Base-by-base conservation (phyloP, 1,139 yeast species). In the Meyerozyma guilliermondii region DNA sequence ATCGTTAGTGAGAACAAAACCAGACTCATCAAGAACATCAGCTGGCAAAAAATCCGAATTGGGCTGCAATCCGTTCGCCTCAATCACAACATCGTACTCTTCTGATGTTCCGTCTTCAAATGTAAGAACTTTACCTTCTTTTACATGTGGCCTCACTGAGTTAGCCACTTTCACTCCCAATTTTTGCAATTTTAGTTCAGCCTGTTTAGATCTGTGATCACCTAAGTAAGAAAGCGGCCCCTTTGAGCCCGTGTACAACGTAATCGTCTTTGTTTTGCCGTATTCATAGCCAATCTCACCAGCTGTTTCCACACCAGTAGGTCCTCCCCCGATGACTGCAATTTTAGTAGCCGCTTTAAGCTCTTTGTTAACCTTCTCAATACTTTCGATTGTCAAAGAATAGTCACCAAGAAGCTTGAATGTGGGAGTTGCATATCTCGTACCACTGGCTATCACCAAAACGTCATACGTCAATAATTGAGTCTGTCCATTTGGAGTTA, bases 251-350 rank as follows among this genome's bases (percentile, higher is more conserved):
- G 67, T 56, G 45, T 53, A 61, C 31, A 68, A 54, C 6, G 59
- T 56, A 16, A 66, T 58, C 11, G 50, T 40, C 40, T 59, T 56
- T 11, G 47, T 40, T 10, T 47, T 47, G 2, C 53, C 46, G 38
- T 46, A 60, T 20, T 43, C 45, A 17, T 42, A 46, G 4, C 61
- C 69, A 22, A 68, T 50, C 44, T 68, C 74, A 4, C 68, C 71
- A 6, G 68, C 64, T 6, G 57, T 46, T 49, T 69, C 74, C 17
- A 66, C 69, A n/a, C 74, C 74, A 6, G 74, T 65, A 9, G 66
- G 50, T 5, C 74, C 74, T 22, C 69, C 74, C 2, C 75, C 75
- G 27, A 68, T 45, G 4, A 69, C 52, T 2, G 70, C 71, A 31
- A 69, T 58, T 5, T 46, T 42, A 16, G 53, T 45, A 8, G 69